Conservation (phyloP, 192 early-diverging fungal genomes). For the Entomortierella lignicola region DNA sequence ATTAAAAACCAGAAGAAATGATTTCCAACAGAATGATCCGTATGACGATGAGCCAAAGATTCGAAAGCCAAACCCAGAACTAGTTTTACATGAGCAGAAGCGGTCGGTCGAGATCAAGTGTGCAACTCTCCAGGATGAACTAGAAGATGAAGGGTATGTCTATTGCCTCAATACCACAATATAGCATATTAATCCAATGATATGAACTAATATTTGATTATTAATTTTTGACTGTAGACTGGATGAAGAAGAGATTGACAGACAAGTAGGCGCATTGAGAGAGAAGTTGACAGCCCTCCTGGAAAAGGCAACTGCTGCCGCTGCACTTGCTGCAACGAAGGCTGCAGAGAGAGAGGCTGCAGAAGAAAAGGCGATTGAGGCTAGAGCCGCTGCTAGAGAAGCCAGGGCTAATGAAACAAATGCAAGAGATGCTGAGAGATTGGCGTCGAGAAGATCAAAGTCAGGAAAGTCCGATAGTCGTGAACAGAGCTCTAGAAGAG, state of each 20-base stretch:
- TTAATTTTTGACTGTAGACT: constrained; percentile 40
- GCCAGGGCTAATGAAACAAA: too few species aligned
- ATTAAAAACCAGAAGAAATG: constrained; percentile 65
- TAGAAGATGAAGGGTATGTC: constrained; percentile 78
- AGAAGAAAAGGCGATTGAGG: constrained; percentile 2
- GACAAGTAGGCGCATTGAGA: constrained; percentile 66
- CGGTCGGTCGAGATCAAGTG: constrained; percentile 90
- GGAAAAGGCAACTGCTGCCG: constrained; percentile 28
- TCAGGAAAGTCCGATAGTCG: constrained; percentile 1
- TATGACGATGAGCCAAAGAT: constrained; percentile 57
- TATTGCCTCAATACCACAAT: not conserved
- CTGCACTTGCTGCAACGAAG: constrained; percentile 18
- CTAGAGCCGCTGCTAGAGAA: constrained; percentile 18
- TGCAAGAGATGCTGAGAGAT: constrained; percentile 1
- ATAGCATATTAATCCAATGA: not conserved
- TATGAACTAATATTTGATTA: not conserved
- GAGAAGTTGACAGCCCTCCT: constrained; percentile 33
- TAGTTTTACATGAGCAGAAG: constrained; percentile 88
- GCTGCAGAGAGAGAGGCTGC: constrained; percentile 43
- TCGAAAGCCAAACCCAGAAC: constrained; percentile 78
- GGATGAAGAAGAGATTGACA: constrained; percentile 74
- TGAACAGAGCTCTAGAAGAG: constrained; percentile 1
- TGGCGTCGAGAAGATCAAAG: not conserved
- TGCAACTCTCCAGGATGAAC: constrained; percentile 79
- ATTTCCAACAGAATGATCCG: constrained; percentile 33